Conservation (phyloP, 129 eudicot genomes). For the Erigeron canadensis region DNA sequence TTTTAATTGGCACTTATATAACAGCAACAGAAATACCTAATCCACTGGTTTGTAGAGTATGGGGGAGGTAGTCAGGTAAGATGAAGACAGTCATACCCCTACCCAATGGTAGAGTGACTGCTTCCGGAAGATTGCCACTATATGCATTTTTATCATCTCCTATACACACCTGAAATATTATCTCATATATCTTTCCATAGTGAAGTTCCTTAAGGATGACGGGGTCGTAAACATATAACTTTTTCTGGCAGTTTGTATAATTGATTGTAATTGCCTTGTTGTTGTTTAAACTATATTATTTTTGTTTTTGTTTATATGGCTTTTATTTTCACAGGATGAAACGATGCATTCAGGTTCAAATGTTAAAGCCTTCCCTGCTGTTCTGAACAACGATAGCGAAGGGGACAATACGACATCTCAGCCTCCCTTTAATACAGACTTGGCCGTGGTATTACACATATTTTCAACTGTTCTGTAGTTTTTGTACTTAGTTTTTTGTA, state of each 20-base stretch:
- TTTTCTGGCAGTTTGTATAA: background rate
- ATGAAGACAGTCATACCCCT: too few species aligned
- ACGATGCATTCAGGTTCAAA: slow-evolving; percentile 86
- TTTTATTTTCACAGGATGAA: slow-evolving; percentile 62
- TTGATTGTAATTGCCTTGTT: background rate
- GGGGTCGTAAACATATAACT: slow-evolving; percentile 42
- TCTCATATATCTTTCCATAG: slow-evolving; percentile 63
- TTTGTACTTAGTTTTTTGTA: background rate
- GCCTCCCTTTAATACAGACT: slow-evolving; percentile 44
- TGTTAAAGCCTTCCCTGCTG: slow-evolving; percentile 86
- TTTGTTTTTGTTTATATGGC: slow-evolving; percentile 25
- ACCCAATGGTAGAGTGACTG: too few species aligned
- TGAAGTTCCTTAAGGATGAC: slow-evolving; percentile 91
- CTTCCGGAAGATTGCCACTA: too few species aligned
- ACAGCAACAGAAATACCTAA: too few species aligned
- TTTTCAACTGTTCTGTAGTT: background rate
- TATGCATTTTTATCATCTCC: background rate
- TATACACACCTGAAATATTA: background rate
- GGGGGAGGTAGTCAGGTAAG: too few species aligned
- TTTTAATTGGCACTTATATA: too few species aligned
- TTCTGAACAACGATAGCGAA: slow-evolving; percentile 75
- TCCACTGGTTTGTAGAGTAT: too few species aligned
- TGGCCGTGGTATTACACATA: slow-evolving; percentile 18
- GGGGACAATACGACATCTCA: slow-evolving; percentile 54
- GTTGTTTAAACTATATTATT: background rate